Base-by-base conservation (phyloP, 352 stramenopile species). In the Globisporangium echinulatum region DNA sequence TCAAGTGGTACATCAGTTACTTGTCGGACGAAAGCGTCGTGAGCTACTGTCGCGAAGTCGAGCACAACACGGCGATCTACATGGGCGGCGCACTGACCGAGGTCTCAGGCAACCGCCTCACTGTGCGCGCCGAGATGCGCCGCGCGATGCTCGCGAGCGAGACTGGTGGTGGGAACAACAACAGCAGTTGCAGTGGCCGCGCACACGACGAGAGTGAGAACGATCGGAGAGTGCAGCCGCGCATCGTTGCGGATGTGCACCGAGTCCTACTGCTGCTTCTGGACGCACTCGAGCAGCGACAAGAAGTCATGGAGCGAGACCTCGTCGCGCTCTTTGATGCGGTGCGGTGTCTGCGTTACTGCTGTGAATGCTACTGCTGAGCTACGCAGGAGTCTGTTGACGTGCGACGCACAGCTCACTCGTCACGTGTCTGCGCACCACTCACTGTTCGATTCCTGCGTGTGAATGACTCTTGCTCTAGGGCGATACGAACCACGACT, bases 401-500 rank as follows among this genome's bases (percentile, higher is more conserved):
- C 10, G 15, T 47, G 7, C 43, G 14, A 13, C 42, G 7, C 25
- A 33, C 25, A 33, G 25, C 25, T 33, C 25, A 33, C 25, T 33
- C 25, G 25, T 33, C 25, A 33, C 25, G 25, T 33, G 25, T 33
- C 25, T 33, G 25, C 25, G 25, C 25, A 33, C 25, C 25, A 33
- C 25, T 33, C 25, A 33, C 25, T 33, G 25, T 2, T 33, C 25
- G 25, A 33, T 33, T 33, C 25, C 25, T 33, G 25, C 25, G 25
- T 33, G 25, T 3, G 25, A 33, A 33, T 3, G 25, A 33, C 25
- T 33, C 25, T 33, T 33, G 25, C 25, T 52, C 14, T 59, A 87
- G 75, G 82, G 75, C 11, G 82, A 92, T 48, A 64, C 72, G 52
- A 92, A 92, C 56, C 75, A 90, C 64, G 82, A 90, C 56, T 74